Base-by-base conservation (phyloP, 371 early-diverging fungal species). In the Capniomyces stellatus region DNA sequence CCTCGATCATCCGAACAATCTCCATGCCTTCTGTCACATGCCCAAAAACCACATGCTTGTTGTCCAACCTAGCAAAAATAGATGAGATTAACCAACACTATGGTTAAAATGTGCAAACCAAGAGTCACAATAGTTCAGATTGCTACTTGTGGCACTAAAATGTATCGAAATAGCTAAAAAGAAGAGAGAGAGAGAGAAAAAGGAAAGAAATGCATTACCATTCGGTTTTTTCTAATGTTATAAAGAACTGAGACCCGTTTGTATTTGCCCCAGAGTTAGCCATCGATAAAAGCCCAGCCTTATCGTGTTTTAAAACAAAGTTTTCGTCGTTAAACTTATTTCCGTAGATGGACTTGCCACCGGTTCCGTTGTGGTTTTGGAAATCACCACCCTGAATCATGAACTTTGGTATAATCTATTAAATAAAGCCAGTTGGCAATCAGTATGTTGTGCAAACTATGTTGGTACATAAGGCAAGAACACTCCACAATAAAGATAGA, bases 191-290 rank as follows among this genome's bases (percentile, higher is more conserved):
- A n/a, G n/a, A n/a, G n/a, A n/a, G n/a, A n/a, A n/a, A n/a, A n/a
- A n/a, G n/a, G n/a, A n/a, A n/a, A n/a, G n/a, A n/a, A n/a, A n/a
- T n/a, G n/a, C 92, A 92, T 57, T 90, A 76, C 41, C 76, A 71
- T 46, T 72, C 74, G 19, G 83, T 71, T 81, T 81, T 2, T 1
- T 92, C 92, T 1, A 61, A 59, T 19, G 67, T 67, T 44, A 67
- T 60, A 35, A 67, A 67, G 54, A 67, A 67, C 63, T 67, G 75
- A 77, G 91, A 89, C 31, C 95, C 94, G 56, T 97, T 98, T 48
- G 98, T 98, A 48, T 81, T 79, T 30, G 81, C 73, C 1, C 99
- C 98, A 24, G 91, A 87, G 63, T 99, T 98, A 43, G 99, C 98
- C 98, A 99, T 98, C 21, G 84, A 84, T 46, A 99, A 66, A 56